phyloP scores from a whole-genome alignment of 2,329 filamentous ascomycete species.

The Raffaelea deltoideospora region DNA sequence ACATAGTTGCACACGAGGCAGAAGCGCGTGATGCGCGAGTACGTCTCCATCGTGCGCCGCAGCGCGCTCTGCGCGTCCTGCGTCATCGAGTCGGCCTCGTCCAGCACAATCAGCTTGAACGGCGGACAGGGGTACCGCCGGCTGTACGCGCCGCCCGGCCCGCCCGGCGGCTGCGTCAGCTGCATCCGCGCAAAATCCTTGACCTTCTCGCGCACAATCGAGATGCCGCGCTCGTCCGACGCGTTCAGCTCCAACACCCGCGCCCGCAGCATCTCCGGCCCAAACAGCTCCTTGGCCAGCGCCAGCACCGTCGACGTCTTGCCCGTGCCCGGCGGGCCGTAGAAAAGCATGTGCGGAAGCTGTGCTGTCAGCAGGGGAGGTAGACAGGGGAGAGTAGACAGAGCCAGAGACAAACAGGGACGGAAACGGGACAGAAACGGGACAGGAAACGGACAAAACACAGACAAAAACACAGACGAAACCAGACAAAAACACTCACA shows the following conservation, averaged over 20 bases:
- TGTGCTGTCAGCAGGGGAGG: constrained; percentile 16
- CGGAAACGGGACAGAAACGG: neutral
- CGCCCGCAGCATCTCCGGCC: constrained; percentile 79
- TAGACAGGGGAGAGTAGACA: neutral
- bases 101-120: constrained; percentile 97
- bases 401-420: constrained; percentile 1
- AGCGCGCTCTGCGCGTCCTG: constrained; percentile 92
- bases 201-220: constrained; percentile 92
- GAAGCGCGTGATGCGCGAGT: constrained; percentile 90
- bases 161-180: constrained; percentile 63
- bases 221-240: constrained; percentile 95
- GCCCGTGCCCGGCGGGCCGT: constrained; percentile 90
- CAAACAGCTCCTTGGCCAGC: constrained; percentile 92
- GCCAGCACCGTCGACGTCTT: constrained; percentile 98
- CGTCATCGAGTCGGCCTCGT: constrained; percentile 98
- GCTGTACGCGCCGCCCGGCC: constrained; percentile 53
- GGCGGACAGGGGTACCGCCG: constrained; percentile 79
- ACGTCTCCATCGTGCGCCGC: constrained; percentile 94
- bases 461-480: constrained; percentile 1
- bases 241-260: constrained; percentile 98
- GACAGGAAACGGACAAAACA: neutral
- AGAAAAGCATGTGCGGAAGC: constrained; percentile 98
- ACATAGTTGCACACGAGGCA: constrained; percentile 99
- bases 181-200: constrained; percentile 97
- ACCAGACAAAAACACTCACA: constrained; percentile 25